phyloP scores from a whole-genome alignment of 768 basidiomycete species.

The Bullera alba region DNA sequence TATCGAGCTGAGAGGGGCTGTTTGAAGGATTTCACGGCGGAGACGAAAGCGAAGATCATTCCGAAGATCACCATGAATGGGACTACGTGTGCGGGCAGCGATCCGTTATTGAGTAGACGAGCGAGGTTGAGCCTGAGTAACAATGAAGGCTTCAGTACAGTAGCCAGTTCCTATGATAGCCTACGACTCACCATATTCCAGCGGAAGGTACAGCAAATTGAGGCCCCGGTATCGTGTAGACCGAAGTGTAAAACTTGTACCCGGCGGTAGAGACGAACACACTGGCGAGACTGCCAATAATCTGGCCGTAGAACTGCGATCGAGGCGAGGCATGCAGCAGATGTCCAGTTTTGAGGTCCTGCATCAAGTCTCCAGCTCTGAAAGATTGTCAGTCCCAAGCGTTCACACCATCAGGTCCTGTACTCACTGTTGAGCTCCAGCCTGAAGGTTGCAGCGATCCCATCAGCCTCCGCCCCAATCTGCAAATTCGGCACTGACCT shows the following conservation, averaged over 20 bases:
- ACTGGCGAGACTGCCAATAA: slow-evolving; percentile 80
- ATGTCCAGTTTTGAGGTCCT: slow-evolving; percentile 95
- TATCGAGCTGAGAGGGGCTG: slow-evolving; percentile 3
- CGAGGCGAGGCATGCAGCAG: slow-evolving; percentile 83
- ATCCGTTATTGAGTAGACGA: slow-evolving; percentile 55
- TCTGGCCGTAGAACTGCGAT: slow-evolving; percentile 84
- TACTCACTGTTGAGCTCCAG: slow-evolving; percentile 32
- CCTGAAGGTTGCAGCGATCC: too few relatives aligned
- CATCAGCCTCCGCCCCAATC: slow-evolving; percentile 1
- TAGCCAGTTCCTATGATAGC: not conserved
- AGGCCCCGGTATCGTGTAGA: slow-evolving; percentile 83
- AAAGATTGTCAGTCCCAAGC: slow-evolving; percentile 2
- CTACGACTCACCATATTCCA: slow-evolving; percentile 66
- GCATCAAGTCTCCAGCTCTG: slow-evolving; percentile 96
- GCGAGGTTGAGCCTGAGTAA: slow-evolving; percentile 47
- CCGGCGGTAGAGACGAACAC: slow-evolving; percentile 84
- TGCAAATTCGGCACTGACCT: slow-evolving; percentile 14
- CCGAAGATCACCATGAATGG: slow-evolving; percentile 76
- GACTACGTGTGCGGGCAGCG: slow-evolving; percentile 67
- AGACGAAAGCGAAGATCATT: slow-evolving; percentile 60
- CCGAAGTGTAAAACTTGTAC: slow-evolving; percentile 75
- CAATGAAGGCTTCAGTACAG: slow-evolving; percentile 52
- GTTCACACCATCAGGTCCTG: not conserved
- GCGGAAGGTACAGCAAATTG: slow-evolving; percentile 95
- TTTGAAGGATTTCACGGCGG: slow-evolving; percentile 60